Base-by-base conservation (phyloP, 108 stramenopile genomes). In the Bacterosira constricta region DNA sequence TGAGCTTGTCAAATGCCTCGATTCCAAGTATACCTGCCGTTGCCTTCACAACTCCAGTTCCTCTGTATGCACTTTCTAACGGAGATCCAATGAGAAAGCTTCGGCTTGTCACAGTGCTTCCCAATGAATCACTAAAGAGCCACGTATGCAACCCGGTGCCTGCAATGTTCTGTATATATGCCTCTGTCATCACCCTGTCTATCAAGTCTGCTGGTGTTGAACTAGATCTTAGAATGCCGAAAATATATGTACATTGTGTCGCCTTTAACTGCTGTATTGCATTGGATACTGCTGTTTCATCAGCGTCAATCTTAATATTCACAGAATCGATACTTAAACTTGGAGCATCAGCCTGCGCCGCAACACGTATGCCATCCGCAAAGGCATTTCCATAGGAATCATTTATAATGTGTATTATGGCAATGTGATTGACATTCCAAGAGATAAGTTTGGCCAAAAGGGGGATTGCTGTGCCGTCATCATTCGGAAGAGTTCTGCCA, bases 111-210 rank as follows among this genome's bases (percentile, higher is more conserved):
- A 85, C n/a, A 21, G 13, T 30, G 0, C 64, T 49, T 17, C 31
- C 58, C 37, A 79, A 69, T 25, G 25, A 27, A 50, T 85, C 84
- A 41, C 66, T 55, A 49, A 88, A 83, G 31, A 88, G 25, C 84
- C 84, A 88, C 53, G 64, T 79, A 32, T 85, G 77, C 9, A 44
- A 29, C 2, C 79, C 75, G 13, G 69, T 71, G 1, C 83, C 83
- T 29, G 79, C 83, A 51, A 84, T 84, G 17, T 69, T 75, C 18
- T 56, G 53, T 21, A 67, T 54, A 20, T 68, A 59, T 1, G 84
- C 87, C 50, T 71, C 77, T 10, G 20, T 20, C 73, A 88, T 73
- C 15, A 88, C 8, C 15, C 4, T 32, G 34, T 82, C 75, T 8
- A 37, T 18, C 3, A 74, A 21, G 8, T 27, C 29, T 3, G 0